Evolutionary conservation across 805 yeast genomes (phyloP), one percentile per base, ranked within the genome.

Genomic region (Pichia scutulata): DNA sequence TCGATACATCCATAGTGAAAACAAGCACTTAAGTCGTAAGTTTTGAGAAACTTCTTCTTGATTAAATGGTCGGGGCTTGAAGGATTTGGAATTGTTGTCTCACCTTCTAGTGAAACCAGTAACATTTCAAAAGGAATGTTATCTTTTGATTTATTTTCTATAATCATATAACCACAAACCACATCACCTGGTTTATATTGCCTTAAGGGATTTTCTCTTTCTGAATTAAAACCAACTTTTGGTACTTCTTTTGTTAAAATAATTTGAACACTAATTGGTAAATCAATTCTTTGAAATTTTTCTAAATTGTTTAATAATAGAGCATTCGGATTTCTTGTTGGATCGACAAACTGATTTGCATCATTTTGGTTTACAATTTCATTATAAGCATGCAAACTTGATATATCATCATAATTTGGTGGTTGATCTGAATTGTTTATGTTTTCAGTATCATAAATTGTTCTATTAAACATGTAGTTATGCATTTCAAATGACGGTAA

Each of bases 401-500:
- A 43, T 23, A 43, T 2, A 8, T 54, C 59, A 14, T 55, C 57
- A 43, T 63, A 64, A 7, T 48, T 52, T 14, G 68, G 68, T 19
- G 61, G 63, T 41, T 49, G 23, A 24, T 39, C 36, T n/a, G 18
- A n/a, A 13, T 40, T 33, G 14, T 39, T 28, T 8, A 48, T 39
- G 22, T 47, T 46, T 24, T 56, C 55, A 4, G 56, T 47, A 37
- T 58, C 61, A 26, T 48, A 40, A 23, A 58, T 40, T 4, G 60
- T 51, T 40, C 65, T 47, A 44, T 62, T 64, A 21, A 64, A 52
- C 52, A 62, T 52, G 30, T 55, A 74, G 54, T 78, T 81, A 56
- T 80, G 82, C 82, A 83, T 78, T 55, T 82, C 86, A 60, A 82
- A 83, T 0, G 87, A 81, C 0, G 89, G 89, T 39, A 83, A 60